Percentiles rank a stretch among this genome's conserved stretches.
These are phyloP conservation scores for Hypomyces perniciosus DNA, from an alignment of 2,329 filamentous ascomycete species.

Conservation along the genomic window DNA sequence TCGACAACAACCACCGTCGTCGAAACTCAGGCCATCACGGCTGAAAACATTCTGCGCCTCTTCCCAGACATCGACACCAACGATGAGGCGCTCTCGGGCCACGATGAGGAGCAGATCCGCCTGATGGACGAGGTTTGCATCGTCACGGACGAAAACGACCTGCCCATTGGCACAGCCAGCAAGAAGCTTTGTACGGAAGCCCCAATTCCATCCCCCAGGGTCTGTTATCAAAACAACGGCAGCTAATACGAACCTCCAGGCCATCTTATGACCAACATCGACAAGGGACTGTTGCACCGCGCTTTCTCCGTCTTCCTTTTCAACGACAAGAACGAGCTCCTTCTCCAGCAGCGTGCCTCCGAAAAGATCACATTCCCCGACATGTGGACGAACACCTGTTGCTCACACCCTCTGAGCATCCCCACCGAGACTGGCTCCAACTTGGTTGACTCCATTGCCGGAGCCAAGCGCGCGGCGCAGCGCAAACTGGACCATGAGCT, in stretches of 20 bases:
- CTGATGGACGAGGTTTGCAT: conserved; percentile 99
- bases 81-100: conserved; percentile 73
- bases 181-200: conserved; percentile 85
- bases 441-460: conserved; percentile 71
- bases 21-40: conserved; percentile 63
- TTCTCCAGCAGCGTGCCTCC: conserved; percentile 88
- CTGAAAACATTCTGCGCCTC: conserved; percentile 76
- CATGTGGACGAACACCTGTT: conserved; percentile 99
- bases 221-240: not conserved
- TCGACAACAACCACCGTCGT: conserved; percentile 39
- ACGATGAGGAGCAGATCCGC: conserved; percentile 95
- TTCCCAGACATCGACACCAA: conserved; percentile 77
- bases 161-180: conserved; percentile 90
- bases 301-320: conserved; percentile 98
- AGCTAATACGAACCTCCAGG: conserved; percentile 43
- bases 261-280: conserved; percentile 98
- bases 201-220: not conserved
- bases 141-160: conserved; percentile 85
- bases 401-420: conserved; percentile 90
- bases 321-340: conserved; percentile 83
- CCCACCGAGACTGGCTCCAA: conserved; percentile 84
- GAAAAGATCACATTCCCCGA: conserved; percentile 99
- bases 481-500: conserved; percentile 93
- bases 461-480: conserved; percentile 86
- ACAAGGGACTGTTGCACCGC: conserved; percentile 90